Percentiles rank a stretch among this genome's conserved stretches.
These are phyloP conservation scores for Glycine latifolia DNA, from an alignment of 306 rosid species.

Conservation along the genomic window DNA sequence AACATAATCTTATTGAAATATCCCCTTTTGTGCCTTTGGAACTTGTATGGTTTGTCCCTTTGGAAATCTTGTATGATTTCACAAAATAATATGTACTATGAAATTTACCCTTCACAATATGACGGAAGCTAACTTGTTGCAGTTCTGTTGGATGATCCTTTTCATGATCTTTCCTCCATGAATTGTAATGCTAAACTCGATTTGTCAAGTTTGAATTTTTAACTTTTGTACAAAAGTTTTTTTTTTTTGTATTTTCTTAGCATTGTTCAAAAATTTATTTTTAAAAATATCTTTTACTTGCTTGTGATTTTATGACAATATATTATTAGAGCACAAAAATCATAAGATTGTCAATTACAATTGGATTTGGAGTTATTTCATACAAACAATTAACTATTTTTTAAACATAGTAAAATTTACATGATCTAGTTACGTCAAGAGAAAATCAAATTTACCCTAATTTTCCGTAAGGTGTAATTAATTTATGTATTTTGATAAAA, in stretches of 20 bases:
- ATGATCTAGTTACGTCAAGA: neutral
- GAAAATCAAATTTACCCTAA: slow-evolving; percentile 4
- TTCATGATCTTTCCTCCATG: neutral
- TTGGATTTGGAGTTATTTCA: neutral
- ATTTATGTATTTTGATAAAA: neutral
- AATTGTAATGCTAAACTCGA: neutral
- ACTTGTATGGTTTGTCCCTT: slow-evolving; percentile 1
- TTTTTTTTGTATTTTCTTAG: neutral
- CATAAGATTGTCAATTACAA: neutral
- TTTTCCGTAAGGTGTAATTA: neutral
- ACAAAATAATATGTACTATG: neutral
- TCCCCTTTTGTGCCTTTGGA: neutral
- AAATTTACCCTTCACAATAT: neutral
- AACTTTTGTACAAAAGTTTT: neutral
- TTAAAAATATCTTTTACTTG: neutral
- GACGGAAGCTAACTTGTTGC: neutral
- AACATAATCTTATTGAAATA: neutral
- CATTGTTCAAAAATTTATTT: neutral
- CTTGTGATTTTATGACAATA: neutral
- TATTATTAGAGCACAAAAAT: neutral
- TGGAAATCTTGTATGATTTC: neutral
- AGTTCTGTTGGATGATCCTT: neutral
- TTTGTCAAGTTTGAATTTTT: neutral
- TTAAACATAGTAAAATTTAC: neutral
- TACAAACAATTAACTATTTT: neutral